These are phyloP conservation scores for Glebionis coronaria DNA, from an alignment of 129 eudicot genomes.

Conservation along the genomic window DNA sequence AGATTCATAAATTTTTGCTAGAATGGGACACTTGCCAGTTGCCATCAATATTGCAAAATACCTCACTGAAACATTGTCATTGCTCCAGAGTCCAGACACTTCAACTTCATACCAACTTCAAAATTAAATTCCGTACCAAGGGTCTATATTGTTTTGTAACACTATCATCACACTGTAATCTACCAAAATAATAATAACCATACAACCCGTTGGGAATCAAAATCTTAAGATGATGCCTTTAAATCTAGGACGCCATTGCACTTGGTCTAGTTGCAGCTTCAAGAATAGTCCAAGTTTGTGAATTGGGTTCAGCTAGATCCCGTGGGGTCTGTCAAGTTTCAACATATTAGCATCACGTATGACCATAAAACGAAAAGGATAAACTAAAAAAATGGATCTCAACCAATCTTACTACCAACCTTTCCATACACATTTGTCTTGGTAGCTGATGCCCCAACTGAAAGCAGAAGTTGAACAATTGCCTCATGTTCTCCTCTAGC, in stretches of 20 bases:
- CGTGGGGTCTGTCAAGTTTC: conserved; percentile 51
- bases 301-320: conserved; percentile 68
- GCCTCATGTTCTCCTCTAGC: conserved; percentile 83
- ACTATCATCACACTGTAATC: neutral
- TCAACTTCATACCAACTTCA: too few relatives aligned
- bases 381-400: neutral
- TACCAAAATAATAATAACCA: conserved; percentile 15
- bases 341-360: neutral
- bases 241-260: conserved; percentile 16
- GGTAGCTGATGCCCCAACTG: conserved; percentile 68
- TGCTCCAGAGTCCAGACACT: neutral
- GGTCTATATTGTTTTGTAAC: neutral
- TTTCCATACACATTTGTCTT: conserved; percentile 60
- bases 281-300: conserved; percentile 55
- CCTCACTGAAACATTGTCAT: neutral
- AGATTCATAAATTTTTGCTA: too few relatives aligned
- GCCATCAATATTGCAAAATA: neutral
- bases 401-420: conserved; percentile 39
- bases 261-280: conserved; percentile 37
- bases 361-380: neutral
- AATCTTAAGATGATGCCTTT: conserved; percentile 4
- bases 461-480: conserved; percentile 56
- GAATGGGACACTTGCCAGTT: too few relatives aligned
- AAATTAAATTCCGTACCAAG: too few relatives aligned
- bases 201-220: neutral